phyloP scores from a whole-genome alignment of 495 filamentous ascomycete genomes.

The Penicillium roqueforti region DNA sequence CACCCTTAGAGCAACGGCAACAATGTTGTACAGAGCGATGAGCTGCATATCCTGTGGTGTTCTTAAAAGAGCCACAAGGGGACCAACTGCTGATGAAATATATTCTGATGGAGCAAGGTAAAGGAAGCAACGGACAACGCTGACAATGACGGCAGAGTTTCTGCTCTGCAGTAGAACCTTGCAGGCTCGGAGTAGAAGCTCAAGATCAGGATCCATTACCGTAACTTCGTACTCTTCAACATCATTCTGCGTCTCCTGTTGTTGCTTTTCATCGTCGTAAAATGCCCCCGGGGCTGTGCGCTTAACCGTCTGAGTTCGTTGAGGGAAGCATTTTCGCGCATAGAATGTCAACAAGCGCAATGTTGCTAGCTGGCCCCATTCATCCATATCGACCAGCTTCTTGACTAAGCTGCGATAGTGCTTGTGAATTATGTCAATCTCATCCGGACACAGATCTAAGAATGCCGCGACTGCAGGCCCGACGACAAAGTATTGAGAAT shows the following conservation, averaged over 20 bases:
- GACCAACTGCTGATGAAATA: conserved; percentile 67
- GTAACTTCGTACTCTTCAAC: conserved; percentile 52
- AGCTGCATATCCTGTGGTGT: conserved; percentile 81
- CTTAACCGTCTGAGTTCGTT: conserved; percentile 53
- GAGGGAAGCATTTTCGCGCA: conserved; percentile 83
- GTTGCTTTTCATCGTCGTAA: conserved; percentile 65
- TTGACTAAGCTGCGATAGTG: conserved; percentile 79
- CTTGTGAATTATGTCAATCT: conserved; percentile 82
- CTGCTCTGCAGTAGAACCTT: conserved; percentile 83
- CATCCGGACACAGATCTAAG: conserved; percentile 79
- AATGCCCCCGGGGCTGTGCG: conserved; percentile 61
- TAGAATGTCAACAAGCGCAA: conserved; percentile 78
- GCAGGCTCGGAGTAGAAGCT: conserved; percentile 73
- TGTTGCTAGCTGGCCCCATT: conserved; percentile 89
- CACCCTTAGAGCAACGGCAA: conserved; percentile 70
- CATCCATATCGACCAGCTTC: conserved; percentile 97
- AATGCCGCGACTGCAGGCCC: conserved; percentile 89
- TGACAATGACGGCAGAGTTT: conserved; percentile 87
- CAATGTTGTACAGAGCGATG: conserved; percentile 88
- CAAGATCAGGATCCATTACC: conserved; percentile 76
- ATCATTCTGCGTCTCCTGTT: conserved; percentile 40
- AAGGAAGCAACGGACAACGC: conserved; percentile 78
- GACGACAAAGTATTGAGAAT: conserved; percentile 91
- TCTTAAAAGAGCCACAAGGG: conserved; percentile 78
- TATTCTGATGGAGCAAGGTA: conserved; percentile 75